A percentile compares a stretch with the other conserved stretches of the same genome.
These are phyloP conservation scores for Penicillium freii DNA, from an alignment of 2,329 filamentous ascomycete genomes.

Conservation along the genomic window DNA sequence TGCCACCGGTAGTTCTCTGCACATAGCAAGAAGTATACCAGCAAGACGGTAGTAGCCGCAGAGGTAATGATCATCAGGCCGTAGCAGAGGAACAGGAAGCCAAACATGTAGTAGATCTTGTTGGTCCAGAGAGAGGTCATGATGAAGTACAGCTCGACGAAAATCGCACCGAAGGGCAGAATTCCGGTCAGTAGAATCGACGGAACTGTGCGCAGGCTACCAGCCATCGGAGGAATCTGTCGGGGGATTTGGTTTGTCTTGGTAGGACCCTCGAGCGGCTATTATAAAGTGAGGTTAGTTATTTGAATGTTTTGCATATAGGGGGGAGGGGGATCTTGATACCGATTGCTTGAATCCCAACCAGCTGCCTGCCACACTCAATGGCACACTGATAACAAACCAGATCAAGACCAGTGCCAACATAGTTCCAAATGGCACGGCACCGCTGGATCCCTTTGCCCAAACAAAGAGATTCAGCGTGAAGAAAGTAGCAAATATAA, in stretches of 20 bases:
- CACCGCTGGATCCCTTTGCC: conserved; percentile 87
- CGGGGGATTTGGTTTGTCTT: conserved; percentile 97
- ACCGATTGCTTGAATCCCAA: conserved; percentile 75
- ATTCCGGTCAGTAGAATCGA: conserved; percentile 91
- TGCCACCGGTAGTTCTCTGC: conserved; percentile 99
- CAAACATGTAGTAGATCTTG: conserved; percentile 99
- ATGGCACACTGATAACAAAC: conserved; percentile 93
- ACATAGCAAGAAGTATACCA: conserved; percentile 95
- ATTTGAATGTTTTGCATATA: neutral
- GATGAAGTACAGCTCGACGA: conserved; percentile 98
- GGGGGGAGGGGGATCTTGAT: neutral
- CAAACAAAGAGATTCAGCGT: conserved; percentile 94
- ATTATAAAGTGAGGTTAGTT: conserved; percentile 12
- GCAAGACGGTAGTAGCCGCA: conserved; percentile 84
- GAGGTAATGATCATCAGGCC: conserved; percentile 95
- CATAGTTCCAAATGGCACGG: conserved; percentile 96
- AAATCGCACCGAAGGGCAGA: conserved; percentile 92
- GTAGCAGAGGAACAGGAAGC: conserved; percentile 96
- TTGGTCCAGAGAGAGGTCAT: conserved; percentile 99
- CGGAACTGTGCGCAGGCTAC: conserved; percentile 81
- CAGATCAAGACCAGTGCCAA: conserved; percentile 88
- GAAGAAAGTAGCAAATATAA: conserved; percentile 88
- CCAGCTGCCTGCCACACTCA: conserved; percentile 89
- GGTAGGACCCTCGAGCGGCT: conserved; percentile 73
- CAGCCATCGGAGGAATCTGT: conserved; percentile 81